Evolutionary conservation across 1,284 basidiomycete species (phyloP).

Genomic region (Rhodotorula sp.): DNA sequence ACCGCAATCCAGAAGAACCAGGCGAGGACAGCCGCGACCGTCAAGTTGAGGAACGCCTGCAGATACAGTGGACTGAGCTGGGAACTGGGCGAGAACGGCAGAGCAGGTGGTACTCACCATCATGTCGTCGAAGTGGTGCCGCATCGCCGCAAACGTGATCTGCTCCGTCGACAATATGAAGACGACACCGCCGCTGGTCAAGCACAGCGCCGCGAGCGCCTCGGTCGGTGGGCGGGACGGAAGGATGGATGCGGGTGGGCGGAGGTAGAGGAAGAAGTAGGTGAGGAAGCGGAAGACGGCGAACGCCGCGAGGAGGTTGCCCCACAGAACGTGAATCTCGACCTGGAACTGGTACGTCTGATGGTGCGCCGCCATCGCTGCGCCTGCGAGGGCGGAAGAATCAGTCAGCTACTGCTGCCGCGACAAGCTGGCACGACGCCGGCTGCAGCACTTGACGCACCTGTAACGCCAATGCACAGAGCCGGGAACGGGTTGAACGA

Average conservation of each 20-base stretch:
- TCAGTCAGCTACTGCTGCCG: neutral
- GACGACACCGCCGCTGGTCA: slow-evolving; percentile 81
- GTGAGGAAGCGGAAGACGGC: slow-evolving; percentile 76
- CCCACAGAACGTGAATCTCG: slow-evolving; percentile 88
- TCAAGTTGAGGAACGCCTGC: slow-evolving; percentile 81
- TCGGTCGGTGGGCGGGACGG: slow-evolving; percentile 95
- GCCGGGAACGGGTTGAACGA: slow-evolving; percentile 90
- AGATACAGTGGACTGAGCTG: neutral
- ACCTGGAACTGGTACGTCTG: slow-evolving; percentile 86
- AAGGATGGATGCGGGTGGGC: slow-evolving; percentile 57
- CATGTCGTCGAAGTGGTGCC: slow-evolving; percentile 79
- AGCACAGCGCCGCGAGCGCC: slow-evolving; percentile 80
- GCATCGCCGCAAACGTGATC: slow-evolving; percentile 85
- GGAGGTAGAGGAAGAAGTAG: slow-evolving; percentile 91
- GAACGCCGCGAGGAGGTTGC: slow-evolving; percentile 81
- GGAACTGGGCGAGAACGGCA: neutral
- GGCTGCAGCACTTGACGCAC: neutral
- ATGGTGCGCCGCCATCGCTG: slow-evolving; percentile 92
- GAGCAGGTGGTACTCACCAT: slow-evolving; percentile 48
- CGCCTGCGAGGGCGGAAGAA: slow-evolving; percentile 55
- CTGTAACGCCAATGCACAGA: neutral
- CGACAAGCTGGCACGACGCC: neutral
- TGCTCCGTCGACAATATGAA: slow-evolving; percentile 94
- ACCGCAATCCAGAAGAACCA: slow-evolving; percentile 70
- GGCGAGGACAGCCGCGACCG: slow-evolving; percentile 59